A percentile compares a stretch with the other conserved stretches of the same genome.
Conservation (phyloP, 352 stramenopile species). For the Phytopythium boreale region DNA sequence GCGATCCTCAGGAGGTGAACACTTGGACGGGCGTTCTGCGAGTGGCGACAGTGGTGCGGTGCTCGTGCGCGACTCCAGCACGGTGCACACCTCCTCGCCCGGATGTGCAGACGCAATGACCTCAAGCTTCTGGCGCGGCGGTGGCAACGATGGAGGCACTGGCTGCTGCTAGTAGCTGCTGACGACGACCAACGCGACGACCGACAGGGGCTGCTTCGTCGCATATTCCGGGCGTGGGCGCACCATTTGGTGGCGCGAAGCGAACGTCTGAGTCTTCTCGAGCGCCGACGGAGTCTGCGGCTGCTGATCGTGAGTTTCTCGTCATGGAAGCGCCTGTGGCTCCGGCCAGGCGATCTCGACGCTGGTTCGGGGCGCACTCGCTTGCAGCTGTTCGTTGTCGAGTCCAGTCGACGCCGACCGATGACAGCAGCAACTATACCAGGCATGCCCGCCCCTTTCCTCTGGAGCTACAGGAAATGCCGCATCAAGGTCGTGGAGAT, state of each 20-base stretch:
- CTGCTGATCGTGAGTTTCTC: constrained; percentile 11
- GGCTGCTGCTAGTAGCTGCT: neutral
- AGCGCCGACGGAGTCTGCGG: neutral
- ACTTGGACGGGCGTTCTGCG: neutral
- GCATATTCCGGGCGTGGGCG: neutral
- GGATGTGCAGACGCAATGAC: neutral
- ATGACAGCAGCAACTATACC: neutral
- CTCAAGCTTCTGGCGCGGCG: neutral
- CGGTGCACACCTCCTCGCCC: neutral
- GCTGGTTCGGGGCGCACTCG: neutral
- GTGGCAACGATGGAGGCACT: constrained; percentile 1
- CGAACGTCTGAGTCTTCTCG: neutral
- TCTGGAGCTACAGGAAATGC: neutral
- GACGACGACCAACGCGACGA: neutral
- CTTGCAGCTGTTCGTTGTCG: constrained; percentile 8
- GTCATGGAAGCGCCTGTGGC: constrained; percentile 10
- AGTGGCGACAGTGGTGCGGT: neutral
- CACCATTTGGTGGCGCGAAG: neutral
- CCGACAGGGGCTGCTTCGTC: neutral
- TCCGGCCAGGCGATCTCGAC: neutral
- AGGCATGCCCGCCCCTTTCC: neutral
- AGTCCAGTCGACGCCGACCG: neutral
- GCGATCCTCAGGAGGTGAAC: neutral
- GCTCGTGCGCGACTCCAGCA: neutral
- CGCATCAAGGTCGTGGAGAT: neutral